Base-by-base conservation (phyloP, 2,329 filamentous ascomycete species). In the Didymella glomerata region DNA sequence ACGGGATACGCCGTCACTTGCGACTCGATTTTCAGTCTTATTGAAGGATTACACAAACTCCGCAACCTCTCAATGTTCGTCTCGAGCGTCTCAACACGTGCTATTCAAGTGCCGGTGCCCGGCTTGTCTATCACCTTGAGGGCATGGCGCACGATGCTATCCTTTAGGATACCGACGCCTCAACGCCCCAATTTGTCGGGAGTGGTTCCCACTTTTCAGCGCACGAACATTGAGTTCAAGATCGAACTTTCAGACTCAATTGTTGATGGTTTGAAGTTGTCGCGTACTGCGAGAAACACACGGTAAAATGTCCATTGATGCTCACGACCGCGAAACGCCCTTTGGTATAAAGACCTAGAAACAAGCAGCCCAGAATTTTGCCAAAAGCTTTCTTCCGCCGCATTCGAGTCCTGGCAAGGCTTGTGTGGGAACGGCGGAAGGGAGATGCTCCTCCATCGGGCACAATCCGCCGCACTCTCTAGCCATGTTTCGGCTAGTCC, bases 371-470 rank as follows among this genome's bases (percentile, higher is more conserved):
- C 57, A 67, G 60, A 55, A 57, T 50, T 54, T 44, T 64, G 55
- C 67, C 61, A 65, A 68, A 72, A 68, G 69, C 69, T 68, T 72
- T 62, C 47, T 28, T 58, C 61, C 48, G 50, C 55, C 50, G 58
- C 57, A 48, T 32, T 38, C 56, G 44, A 42, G 53, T 47, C 58
- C 56, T 64, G 51, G 56, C 63, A 56, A 68, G 61, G 65, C 68
- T 72, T 73, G 63, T 64, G 61, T 61, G 56, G 55, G 49, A 36
- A 34, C 49, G 48, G 30, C 51, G 32, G 55, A 30, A 20, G 61
- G 57, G 59, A 61, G 50, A 32, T 40, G 30, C 54, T 68, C 25
- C 64, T 62, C 48, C 27, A 57, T 67, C 34, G 24, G 60, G 66
- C 44, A 36, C 51, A 44, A 36, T 42, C 48, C 48, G 61, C 65